Conservation (phyloP, 768 basidiomycete species). For the Boletus patriciae region DNA sequence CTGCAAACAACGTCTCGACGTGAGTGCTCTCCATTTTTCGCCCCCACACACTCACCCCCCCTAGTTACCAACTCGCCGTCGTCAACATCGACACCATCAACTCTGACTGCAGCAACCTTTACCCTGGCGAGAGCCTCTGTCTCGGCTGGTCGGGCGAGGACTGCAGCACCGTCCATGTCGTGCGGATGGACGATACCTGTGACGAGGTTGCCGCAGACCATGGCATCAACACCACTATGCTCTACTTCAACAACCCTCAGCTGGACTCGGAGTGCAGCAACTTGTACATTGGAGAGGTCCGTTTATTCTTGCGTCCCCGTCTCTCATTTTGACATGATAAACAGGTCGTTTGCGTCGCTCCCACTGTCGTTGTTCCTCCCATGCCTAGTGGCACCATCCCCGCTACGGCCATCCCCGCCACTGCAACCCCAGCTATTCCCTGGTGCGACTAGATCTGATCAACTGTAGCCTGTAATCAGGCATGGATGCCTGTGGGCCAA, state of each 20-base stretch:
- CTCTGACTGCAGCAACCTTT: conserved; percentile 57
- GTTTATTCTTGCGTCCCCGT: conserved; percentile 13
- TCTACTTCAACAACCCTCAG: conserved; percentile 75
- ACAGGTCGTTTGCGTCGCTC: conserved; percentile 56
- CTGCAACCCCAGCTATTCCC: conserved; percentile 38
- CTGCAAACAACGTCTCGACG: conserved; percentile 63
- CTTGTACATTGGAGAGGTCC: conserved; percentile 75
- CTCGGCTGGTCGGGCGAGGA: conserved; percentile 60
- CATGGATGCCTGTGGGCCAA: conserved; percentile 14
- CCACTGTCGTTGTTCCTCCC: conserved; percentile 43
- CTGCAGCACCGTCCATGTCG: conserved; percentile 60
- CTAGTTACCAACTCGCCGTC: conserved; percentile 72
- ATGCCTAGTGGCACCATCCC: conserved; percentile 37
- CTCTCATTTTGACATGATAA: neutral
- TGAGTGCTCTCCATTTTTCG: conserved; percentile 33
- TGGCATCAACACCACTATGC: conserved; percentile 51
- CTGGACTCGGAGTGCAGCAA: conserved; percentile 56
- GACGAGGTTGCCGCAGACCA: conserved; percentile 41
- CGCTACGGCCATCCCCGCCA: conserved; percentile 33
- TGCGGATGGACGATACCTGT: conserved; percentile 58
- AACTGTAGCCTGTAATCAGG: conserved; percentile 1
- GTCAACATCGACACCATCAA: conserved; percentile 56
- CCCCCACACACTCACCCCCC: neutral
- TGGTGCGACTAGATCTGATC: conserved; percentile 46
- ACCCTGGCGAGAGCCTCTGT: conserved; percentile 52